A percentile compares a stretch with the other conserved stretches of the same genome.
Evolutionary conservation across 495 filamentous ascomycete species (phyloP).

Genomic region (Melanomma pulvis-pyrius): DNA sequence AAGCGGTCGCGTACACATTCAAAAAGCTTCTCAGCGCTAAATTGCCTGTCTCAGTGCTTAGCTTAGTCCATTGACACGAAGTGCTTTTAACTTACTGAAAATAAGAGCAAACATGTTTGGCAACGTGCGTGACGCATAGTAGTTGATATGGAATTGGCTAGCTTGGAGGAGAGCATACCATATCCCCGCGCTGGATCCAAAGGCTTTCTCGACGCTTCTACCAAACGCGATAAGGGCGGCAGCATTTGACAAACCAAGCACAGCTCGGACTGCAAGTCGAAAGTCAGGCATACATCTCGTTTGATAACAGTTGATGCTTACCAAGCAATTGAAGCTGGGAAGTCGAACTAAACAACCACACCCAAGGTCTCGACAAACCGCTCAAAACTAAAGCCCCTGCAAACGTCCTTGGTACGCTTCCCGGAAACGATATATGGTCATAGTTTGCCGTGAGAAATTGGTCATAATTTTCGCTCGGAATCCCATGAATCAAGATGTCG

Average conservation of each 20-base stretch:
- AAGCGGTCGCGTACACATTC: constrained; percentile 50
- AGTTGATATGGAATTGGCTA: constrained; percentile 90
- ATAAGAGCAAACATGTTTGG: constrained; percentile 98
- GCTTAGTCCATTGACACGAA: not conserved
- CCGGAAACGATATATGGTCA: constrained; percentile 91
- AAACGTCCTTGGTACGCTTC: constrained; percentile 88
- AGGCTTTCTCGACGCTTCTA: constrained; percentile 63
- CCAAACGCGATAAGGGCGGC: constrained; percentile 66
- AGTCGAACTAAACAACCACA: constrained; percentile 50
- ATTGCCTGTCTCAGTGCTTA: constrained; percentile 53
- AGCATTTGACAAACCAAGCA: constrained; percentile 81
- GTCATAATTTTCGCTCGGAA: constrained; percentile 61
- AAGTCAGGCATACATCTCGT: not conserved
- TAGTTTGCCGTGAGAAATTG: constrained; percentile 60
- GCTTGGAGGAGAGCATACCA: constrained; percentile 85
- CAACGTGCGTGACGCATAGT: constrained; percentile 88
- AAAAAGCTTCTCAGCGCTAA: constrained; percentile 72
- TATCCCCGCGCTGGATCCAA: constrained; percentile 67
- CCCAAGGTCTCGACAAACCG: constrained; percentile 61
- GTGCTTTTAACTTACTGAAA: constrained; percentile 58
- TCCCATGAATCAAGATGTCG: constrained; percentile 81
- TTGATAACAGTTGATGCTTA: constrained; percentile 4
- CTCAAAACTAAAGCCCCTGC: constrained; percentile 76
- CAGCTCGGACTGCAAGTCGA: constrained; percentile 61
- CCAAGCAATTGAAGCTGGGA: constrained; percentile 40